phyloP scores from a whole-genome alignment of 2,329 filamentous ascomycete genomes.

The Endoconidiophora polonica region DNA sequence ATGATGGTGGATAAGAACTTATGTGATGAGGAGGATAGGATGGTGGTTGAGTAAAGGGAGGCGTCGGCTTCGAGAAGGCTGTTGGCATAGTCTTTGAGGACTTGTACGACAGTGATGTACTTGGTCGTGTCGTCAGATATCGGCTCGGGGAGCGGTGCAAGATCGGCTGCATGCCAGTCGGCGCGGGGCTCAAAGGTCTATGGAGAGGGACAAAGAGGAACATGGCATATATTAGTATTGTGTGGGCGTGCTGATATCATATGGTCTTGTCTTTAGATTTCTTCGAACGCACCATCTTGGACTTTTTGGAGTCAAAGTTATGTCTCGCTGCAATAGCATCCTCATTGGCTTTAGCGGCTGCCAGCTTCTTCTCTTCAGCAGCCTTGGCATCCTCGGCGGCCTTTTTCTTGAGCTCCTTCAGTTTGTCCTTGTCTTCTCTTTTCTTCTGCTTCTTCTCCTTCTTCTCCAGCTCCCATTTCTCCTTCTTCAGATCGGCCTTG shows the following conservation, averaged over 20 bases:
- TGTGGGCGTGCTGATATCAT: conserved; percentile 14
- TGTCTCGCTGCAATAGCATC: conserved; percentile 20
- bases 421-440: conserved; percentile 7
- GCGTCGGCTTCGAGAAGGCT: conserved; percentile 64
- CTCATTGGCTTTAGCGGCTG: conserved; percentile 20
- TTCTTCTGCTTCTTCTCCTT: conserved; percentile 18
- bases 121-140: conserved; percentile 29
- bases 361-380: conserved; percentile 16
- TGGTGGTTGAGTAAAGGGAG: conserved; percentile 53
- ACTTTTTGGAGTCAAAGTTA: conserved; percentile 19
- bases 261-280: not conserved
- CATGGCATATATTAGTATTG: conserved; percentile 19
- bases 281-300: conserved; percentile 21
- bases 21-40: conserved; percentile 70
- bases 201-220: not conserved
- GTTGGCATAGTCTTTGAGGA: conserved; percentile 52
- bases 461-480: conserved; percentile 18
- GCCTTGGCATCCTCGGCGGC: conserved; percentile 14
- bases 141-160: conserved; percentile 28
- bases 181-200: conserved; percentile 40
- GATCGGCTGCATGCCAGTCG: conserved; percentile 36
- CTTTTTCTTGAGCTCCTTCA: conserved; percentile 12
- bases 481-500: conserved; percentile 23
- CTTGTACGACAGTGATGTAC: conserved; percentile 28
- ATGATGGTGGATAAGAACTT: conserved; percentile 97